These are phyloP conservation scores for Scenedesmus sp. DNA, from an alignment of 163 green algal genomes.

Conservation along the genomic window DNA sequence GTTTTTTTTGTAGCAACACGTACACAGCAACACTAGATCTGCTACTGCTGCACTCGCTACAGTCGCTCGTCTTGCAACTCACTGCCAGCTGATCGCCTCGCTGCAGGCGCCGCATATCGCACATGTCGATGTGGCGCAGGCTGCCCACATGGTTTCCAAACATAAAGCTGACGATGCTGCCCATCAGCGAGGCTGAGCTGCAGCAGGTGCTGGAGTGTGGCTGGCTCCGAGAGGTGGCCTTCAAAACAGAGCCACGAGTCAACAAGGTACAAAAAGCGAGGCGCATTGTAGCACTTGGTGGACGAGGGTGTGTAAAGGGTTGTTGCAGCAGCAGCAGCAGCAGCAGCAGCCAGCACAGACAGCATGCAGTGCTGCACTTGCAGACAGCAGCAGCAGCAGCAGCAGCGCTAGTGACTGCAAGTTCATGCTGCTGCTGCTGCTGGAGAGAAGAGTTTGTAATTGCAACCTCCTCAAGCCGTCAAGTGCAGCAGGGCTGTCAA, in stretches of 20 bases:
- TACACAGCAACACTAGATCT: neutral
- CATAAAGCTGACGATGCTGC: conserved; percentile 76
- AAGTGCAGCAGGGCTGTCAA: no score
- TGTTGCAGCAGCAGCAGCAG: neutral
- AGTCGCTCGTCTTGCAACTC: neutral
- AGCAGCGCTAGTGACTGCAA: neutral
- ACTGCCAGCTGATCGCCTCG: neutral
- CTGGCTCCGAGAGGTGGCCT: conserved; percentile 78
- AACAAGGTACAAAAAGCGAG: conserved; percentile 76
- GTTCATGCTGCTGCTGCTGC: no score
- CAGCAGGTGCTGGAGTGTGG: conserved; percentile 76
- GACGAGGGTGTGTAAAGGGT: neutral
- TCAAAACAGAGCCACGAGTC: conserved; percentile 82
- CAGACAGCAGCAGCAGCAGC: neutral
- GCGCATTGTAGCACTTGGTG: no score
- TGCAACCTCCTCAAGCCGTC: no score
- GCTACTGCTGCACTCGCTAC: neutral
- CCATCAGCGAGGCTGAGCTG: conserved; percentile 72
- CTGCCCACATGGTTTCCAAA: conserved; percentile 80
- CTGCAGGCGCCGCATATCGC: neutral
- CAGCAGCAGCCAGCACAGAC: neutral
- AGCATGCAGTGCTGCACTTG: neutral
- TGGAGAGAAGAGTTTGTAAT: no score
- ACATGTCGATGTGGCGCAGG: conserved; percentile 54
- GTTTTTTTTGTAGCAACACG: no score